phyloP scores from a whole-genome alignment of 495 filamentous ascomycete genomes.

The Chaetomium cochliodes region DNA sequence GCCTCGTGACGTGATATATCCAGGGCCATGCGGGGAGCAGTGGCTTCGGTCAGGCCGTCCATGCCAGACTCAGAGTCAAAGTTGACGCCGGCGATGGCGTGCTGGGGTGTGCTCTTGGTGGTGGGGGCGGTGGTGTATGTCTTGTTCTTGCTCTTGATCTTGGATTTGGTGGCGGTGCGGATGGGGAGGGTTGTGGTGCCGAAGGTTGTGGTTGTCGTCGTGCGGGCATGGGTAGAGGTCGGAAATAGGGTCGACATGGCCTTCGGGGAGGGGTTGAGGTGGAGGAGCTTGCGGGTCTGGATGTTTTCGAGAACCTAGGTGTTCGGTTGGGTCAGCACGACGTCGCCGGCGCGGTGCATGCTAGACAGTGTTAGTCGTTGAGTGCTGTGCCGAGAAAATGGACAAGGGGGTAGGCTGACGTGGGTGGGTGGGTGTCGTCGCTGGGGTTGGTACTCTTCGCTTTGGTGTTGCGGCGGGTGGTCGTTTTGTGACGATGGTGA shows the following conservation, averaged over 20 bases:
- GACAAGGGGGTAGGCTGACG: not conserved
- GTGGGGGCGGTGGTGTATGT: no score
- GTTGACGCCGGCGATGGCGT: no score
- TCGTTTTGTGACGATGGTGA: not conserved
- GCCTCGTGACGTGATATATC: not conserved
- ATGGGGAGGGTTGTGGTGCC: no score
- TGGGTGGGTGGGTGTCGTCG: not conserved
- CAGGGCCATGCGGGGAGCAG: conserved; percentile 3
- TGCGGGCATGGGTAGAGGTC: not conserved
- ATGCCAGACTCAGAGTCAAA: no score
- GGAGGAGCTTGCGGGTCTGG: not conserved
- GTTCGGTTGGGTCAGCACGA: not conserved
- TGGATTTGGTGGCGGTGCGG: no score
- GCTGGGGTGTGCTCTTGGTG: no score
- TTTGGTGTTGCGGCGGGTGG: not conserved
- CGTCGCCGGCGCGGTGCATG: not conserved
- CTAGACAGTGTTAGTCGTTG: not conserved
- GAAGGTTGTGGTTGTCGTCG: not conserved
- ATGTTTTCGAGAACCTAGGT: conserved; percentile 4
- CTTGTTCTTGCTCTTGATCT: no score
- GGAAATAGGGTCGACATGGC: not conserved
- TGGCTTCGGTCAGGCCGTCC: not conserved
- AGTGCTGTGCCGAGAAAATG: not conserved
- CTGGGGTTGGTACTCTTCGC: not conserved
- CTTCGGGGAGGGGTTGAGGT: not conserved